phyloP scores from a whole-genome alignment of 805 yeast genomes.

The Candida lessepsii region DNA sequence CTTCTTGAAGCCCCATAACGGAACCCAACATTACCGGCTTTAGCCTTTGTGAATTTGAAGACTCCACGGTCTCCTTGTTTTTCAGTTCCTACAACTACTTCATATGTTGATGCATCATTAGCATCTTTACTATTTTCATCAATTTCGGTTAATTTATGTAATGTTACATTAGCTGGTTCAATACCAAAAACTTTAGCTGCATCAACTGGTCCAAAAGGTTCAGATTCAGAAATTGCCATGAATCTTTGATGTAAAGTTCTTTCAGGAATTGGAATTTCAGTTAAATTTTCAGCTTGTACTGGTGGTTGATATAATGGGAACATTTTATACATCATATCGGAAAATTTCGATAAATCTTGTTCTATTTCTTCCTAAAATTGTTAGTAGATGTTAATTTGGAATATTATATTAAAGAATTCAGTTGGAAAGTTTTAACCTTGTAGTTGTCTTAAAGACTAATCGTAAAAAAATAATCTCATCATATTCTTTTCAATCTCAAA shows the following conservation, averaged over 20 bases:
- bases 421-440: slow-evolving; percentile 17
- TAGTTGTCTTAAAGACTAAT: slow-evolving; percentile 76
- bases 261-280: slow-evolving; percentile 91
- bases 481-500: not conserved
- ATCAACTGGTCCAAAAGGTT: slow-evolving; percentile 93
- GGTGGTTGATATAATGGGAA: slow-evolving; percentile 65
- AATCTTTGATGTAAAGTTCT: slow-evolving; percentile 80
- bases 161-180: slow-evolving; percentile 83
- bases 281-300: slow-evolving; percentile 63
- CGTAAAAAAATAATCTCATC: slow-evolving; percentile 40
- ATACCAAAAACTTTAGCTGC: slow-evolving; percentile 83
- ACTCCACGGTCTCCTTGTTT: slow-evolving; percentile 66
- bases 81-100: slow-evolving; percentile 53
- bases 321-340: slow-evolving; percentile 67
- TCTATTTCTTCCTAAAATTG: slow-evolving; percentile 46
- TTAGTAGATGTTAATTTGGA: slow-evolving; percentile 30
- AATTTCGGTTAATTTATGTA: slow-evolving; percentile 63
- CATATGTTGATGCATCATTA: slow-evolving; percentile 12
- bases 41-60: slow-evolving; percentile 74
- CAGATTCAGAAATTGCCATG: slow-evolving; percentile 87
- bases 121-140: slow-evolving; percentile 31
- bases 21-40: slow-evolving; percentile 82
- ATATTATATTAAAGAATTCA: slow-evolving; percentile 11
- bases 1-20: slow-evolving; percentile 90
- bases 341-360: slow-evolving; percentile 57